Base-by-base conservation (phyloP, 2,329 filamentous ascomycete genomes). In the Mariannaea sp. region DNA sequence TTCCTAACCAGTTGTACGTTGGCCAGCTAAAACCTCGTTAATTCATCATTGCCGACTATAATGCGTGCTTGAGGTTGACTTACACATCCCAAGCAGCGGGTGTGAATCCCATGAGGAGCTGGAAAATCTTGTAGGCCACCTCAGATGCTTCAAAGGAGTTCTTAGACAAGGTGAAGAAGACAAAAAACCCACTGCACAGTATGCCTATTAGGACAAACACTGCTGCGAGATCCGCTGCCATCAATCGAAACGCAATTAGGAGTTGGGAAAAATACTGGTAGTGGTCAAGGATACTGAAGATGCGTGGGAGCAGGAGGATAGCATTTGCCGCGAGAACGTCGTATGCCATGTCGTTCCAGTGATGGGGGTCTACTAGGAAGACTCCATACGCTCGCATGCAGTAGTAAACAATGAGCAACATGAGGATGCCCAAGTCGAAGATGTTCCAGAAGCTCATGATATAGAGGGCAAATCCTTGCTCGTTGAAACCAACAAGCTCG, bases 391-490 rank as follows among this genome's bases (percentile, higher is more conserved):
- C 80, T 50, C 93, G 86, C 76, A 97, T 85, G 65, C 89, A 89
- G 70, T 96, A 96, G 76, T 97, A 97, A 49, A 90, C 82, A 65
- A 95, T 85, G 63, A 97, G 84, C 56, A 97, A 77, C 19, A 96
- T 75, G 46, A 97, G 75, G 47, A 97, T 97, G 7, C 92, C 92
- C 30, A 97, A 77, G 68, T 97, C 93, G 71, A 97, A 96, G 30
- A 92, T 85, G 71, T 97, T 97, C 93, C 93, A 97, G 71, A 97
- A 94, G 70, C 91, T 96, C 86, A 97, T 93, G 66, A 97, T 90
- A 73, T 97, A 97, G 24, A 97, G 82, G 30, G 92, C 92, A 70
- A 97, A 97, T 3, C 93, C 93, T 73, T 97, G 92, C 71, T 97
- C 93, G 61, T 92, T 96, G 78, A 97, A 97, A 9, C 92, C 92